A percentile compares a stretch with the other conserved stretches of the same genome.
Evolutionary conservation across 768 basidiomycete genomes (phyloP).

Genomic region (Hirschioporus abietinus): DNA sequence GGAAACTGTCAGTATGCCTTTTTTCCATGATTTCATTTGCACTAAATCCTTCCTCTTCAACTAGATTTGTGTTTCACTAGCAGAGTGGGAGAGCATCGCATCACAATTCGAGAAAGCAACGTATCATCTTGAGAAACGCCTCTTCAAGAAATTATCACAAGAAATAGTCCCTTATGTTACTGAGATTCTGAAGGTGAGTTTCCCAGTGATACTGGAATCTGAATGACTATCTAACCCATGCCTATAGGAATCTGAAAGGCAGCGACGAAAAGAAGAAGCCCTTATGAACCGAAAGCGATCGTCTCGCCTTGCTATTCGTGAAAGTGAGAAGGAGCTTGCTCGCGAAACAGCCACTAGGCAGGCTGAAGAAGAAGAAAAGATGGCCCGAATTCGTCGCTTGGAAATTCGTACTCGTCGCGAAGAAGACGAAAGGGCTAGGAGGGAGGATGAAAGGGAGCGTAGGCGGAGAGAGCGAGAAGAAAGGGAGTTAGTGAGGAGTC

Average conservation of each 20-base stretch:
- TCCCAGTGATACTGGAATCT: background rate
- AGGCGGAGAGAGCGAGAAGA: conserved; percentile 47
- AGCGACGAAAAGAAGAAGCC: conserved; percentile 64
- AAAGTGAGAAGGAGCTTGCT: conserved; percentile 74
- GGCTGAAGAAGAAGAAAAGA: conserved; percentile 64
- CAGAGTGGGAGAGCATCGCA: conserved; percentile 81
- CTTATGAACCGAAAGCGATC: conserved; percentile 86
- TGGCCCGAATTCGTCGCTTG: conserved; percentile 51
- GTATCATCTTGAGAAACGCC: conserved; percentile 74
- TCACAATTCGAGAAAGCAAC: conserved; percentile 71
- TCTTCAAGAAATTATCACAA: conserved; percentile 63
- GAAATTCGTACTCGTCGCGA: conserved; percentile 34
- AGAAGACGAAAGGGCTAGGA: conserved; percentile 32
- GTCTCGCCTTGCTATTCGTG: conserved; percentile 78
- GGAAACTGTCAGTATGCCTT: conserved; percentile 66
- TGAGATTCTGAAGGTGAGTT: conserved; percentile 56
- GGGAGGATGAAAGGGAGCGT: conserved; percentile 45
- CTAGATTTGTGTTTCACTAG: conserved; percentile 79
- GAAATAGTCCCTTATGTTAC: conserved; percentile 68
- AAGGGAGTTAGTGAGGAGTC: conserved; percentile 22
- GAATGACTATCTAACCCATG: conserved; percentile 5
- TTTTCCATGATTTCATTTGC: background rate
- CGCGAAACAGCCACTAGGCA: conserved; percentile 51
- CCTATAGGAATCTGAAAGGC: conserved; percentile 55
- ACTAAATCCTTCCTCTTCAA: conserved; percentile 1